A percentile compares a stretch with the other conserved stretches of the same genome.
phyloP scores from a whole-genome alignment of 495 filamentous ascomycete genomes.

The Neurospora hispaniola region DNA sequence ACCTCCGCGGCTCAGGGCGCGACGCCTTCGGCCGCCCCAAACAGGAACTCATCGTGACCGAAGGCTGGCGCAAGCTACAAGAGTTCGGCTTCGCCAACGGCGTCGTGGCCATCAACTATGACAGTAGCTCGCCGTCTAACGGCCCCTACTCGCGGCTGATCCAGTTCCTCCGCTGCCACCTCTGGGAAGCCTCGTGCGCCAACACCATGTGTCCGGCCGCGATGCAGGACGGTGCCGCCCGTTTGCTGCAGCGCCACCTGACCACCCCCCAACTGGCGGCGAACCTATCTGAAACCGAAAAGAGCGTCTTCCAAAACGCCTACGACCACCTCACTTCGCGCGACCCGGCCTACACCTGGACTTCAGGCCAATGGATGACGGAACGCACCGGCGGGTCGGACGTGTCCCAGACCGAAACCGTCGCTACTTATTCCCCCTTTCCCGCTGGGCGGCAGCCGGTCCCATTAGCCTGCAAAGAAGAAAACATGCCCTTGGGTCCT shows the following conservation, averaged over 20 bases:
- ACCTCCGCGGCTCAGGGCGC: conserved; percentile 34
- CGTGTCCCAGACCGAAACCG: conserved; percentile 59
- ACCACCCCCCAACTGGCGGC: background rate
- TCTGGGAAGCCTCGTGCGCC: conserved; percentile 52
- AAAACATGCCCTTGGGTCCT: conserved; percentile 41
- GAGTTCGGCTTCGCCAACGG: conserved; percentile 40
- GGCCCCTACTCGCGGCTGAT: conserved; percentile 39
- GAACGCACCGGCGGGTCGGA: conserved; percentile 68
- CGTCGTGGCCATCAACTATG: conserved; percentile 45
- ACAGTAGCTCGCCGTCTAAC: conserved; percentile 16
- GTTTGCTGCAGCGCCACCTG: conserved; percentile 47
- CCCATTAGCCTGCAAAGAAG: conserved; percentile 12
- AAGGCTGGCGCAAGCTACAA: conserved; percentile 48
- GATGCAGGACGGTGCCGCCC: conserved; percentile 63
- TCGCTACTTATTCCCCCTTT: conserved; percentile 28
- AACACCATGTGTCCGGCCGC: conserved; percentile 56
- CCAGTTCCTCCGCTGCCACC: conserved; percentile 48
- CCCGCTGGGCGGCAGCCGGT: background rate
- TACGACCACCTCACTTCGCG: conserved; percentile 41
- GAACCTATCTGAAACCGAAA: conserved; percentile 13
- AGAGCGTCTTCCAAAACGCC: conserved; percentile 37
- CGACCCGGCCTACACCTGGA: conserved; percentile 53
- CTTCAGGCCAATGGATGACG: conserved; percentile 80
- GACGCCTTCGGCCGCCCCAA: conserved; percentile 40
- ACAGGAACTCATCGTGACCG: conserved; percentile 39